A percentile compares a stretch with the other conserved stretches of the same genome.
Conservation (phyloP, 208 protist species). For the Crithidia fasciculata region DNA sequence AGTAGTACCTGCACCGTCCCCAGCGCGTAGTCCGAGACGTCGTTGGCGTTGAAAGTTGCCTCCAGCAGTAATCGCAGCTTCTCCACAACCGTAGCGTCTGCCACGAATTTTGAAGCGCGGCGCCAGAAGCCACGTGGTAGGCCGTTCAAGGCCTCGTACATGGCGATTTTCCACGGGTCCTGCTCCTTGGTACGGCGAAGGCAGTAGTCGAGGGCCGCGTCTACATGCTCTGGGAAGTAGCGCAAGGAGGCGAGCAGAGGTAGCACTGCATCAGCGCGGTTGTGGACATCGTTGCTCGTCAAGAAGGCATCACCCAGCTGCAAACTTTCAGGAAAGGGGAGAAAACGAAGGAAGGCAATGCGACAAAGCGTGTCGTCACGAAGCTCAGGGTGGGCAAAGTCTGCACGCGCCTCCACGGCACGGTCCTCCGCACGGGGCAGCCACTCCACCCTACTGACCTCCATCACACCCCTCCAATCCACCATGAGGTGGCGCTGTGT, state of each 20-base stretch:
- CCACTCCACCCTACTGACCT: neutral
- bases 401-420: slow-evolving; percentile 9
- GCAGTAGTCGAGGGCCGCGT: slow-evolving; percentile 33
- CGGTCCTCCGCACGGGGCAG: slow-evolving; percentile 22
- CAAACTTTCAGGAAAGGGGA: slow-evolving; percentile 27
- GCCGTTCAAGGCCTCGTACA: slow-evolving; percentile 18
- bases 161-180: slow-evolving; percentile 25
- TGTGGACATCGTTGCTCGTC: slow-evolving; percentile 17
- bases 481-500: neutral
- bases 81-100: slow-evolving; percentile 4
- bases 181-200: slow-evolving; percentile 37
- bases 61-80: slow-evolving; percentile 17
- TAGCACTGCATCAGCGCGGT: slow-evolving; percentile 10
- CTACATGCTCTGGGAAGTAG: slow-evolving; percentile 33
- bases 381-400: slow-evolving; percentile 11
- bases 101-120: neutral
- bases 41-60: slow-evolving; percentile 25
- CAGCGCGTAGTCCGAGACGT: slow-evolving; percentile 23
- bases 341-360: slow-evolving; percentile 18
- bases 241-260: slow-evolving; percentile 8
- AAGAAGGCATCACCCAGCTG: slow-evolving; percentile 9
- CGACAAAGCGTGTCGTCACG: slow-evolving; percentile 17
- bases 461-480: neutral
- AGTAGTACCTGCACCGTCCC: slow-evolving; percentile 1
- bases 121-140: slow-evolving; percentile 29